Conservation (phyloP, 2,329 filamentous ascomycete species). For the Fusarium nanum region DNA sequence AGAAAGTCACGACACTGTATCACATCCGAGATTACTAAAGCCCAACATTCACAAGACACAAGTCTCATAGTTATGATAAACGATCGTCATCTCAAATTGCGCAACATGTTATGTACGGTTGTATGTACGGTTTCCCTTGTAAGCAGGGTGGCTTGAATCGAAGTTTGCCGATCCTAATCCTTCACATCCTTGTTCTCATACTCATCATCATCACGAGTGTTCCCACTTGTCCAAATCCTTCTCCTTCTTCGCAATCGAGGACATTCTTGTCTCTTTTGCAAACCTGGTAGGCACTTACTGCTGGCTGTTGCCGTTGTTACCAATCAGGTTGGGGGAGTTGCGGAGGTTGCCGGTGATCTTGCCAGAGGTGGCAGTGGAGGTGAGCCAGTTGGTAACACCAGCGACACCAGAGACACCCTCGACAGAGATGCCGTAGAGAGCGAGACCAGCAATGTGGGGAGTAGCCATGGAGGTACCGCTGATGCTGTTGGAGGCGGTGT, state of each 20-base stretch:
- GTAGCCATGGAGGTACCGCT: slow-evolving; percentile 74
- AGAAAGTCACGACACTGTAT: background rate
- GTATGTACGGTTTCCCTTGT: slow-evolving; percentile 16
- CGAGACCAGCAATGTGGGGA: slow-evolving; percentile 71
- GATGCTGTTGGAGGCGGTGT: slow-evolving; percentile 59
- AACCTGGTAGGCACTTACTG: slow-evolving; percentile 37
- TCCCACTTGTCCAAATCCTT: background rate
- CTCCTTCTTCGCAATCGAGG: background rate
- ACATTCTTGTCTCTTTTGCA: background rate
- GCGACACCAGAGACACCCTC: slow-evolving; percentile 50
- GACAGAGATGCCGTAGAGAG: slow-evolving; percentile 59
- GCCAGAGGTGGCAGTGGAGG: slow-evolving; percentile 55
- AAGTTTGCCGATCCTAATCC: background rate
- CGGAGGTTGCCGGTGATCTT: slow-evolving; percentile 54
- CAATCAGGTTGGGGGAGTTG: slow-evolving; percentile 60
- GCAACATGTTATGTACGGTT: slow-evolving; percentile 26
- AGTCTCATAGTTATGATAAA: background rate
- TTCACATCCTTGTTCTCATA: slow-evolving; percentile 2
- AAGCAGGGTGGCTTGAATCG: slow-evolving; percentile 6
- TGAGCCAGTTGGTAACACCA: slow-evolving; percentile 57
- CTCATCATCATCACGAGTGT: slow-evolving; percentile 2
- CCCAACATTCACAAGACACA: background rate
- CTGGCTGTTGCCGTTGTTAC: slow-evolving; percentile 60
- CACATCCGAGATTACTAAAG: background rate
- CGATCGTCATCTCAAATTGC: background rate